Evolutionary conservation across 2,329 filamentous ascomycete species (phyloP), one percentile per base, ranked within the genome.

Genomic region (Fusarium floridanum): DNA sequence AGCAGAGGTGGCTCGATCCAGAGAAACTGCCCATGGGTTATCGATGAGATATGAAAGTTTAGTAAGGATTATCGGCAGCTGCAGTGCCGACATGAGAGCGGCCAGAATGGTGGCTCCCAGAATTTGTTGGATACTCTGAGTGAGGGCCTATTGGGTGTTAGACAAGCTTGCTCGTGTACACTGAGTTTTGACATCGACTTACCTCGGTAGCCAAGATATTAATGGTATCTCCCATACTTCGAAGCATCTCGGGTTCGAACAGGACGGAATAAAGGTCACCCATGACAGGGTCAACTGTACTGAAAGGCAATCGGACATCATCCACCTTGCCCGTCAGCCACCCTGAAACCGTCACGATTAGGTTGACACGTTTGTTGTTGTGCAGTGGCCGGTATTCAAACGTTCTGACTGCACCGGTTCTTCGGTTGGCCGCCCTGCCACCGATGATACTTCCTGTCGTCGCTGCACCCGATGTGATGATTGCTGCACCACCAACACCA

Each of bases 311-410:
- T 70, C 97, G 94, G 60, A 99, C 95, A 82, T 99, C 97, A 84
- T 99, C 97, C 63, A 97, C 92, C 81, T 97, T 98, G 79, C 97
- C 97, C 45, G 95, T 98, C 93, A 99, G 97, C 97, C 97, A 99
- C 5, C 97, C 97, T 0, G 96, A 95, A 34, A 99, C 91, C 0
- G 97, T 98, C 43, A 99, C 91, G 73, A 99, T 97, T 34, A 99
- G 88, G 78, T 99, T 98, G 43, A 98, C 94, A 67, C 95, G 90
- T 84, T 99, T 99, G 84, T 98, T 98, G 85, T 99, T 99, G 86
- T 98, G 95, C 55, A 99, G 86, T 8, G 97, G 97, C 53, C 96
- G 91, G 81, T 98, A 99, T 83, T 99, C 97, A 80, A 98, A 99
- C 0, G 97, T 99, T 83, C 92, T 95, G 67, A 99, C 97, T 2